phyloP scores from a whole-genome alignment of 768 basidiomycete species.

The Cystoderma amianthinum region DNA sequence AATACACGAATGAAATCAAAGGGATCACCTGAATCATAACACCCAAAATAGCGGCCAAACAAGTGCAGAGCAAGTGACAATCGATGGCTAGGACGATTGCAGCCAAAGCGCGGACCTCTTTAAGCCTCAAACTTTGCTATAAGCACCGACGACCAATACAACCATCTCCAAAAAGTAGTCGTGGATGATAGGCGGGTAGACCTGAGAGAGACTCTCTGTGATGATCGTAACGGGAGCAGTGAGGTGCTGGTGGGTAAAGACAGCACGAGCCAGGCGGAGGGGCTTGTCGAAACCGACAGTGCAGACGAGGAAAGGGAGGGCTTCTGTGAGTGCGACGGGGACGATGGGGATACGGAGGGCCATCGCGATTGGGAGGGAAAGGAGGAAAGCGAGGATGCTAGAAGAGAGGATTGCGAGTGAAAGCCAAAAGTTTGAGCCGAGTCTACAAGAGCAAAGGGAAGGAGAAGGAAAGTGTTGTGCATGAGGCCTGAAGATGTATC shows the following conservation, averaged over 20 bases:
- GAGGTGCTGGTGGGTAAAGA: slow-evolving; percentile 78
- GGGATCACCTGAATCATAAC: slow-evolving; percentile 98
- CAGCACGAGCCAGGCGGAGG: slow-evolving; percentile 81
- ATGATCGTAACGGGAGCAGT: slow-evolving; percentile 49
- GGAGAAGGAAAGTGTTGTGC: slow-evolving; percentile 94
- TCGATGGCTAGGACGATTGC: slow-evolving; percentile 82
- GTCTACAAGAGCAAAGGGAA: slow-evolving; percentile 78
- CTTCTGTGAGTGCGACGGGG: slow-evolving; percentile 89
- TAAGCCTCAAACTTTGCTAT: slow-evolving; percentile 83
- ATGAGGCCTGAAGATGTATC: slow-evolving; percentile 92
- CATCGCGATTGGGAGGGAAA: slow-evolving; percentile 72
- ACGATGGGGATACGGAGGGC: slow-evolving; percentile 81
- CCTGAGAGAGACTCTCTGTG: slow-evolving; percentile 72
- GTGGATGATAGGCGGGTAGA: slow-evolving; percentile 79
- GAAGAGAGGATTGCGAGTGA: slow-evolving; percentile 72
- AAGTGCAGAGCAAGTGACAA: slow-evolving; percentile 74
- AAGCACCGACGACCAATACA: slow-evolving; percentile 82
- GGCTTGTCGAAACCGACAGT: slow-evolving; percentile 99
- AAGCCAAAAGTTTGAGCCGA: slow-evolving; percentile 62
- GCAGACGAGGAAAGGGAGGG: slow-evolving; percentile 95
- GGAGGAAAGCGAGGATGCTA: slow-evolving; percentile 75
- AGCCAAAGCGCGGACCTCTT: slow-evolving; percentile 92
- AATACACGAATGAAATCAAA: too few species aligned
- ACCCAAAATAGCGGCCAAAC: slow-evolving; percentile 83
- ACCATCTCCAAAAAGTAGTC: slow-evolving; percentile 93